A percentile compares a stretch with the other conserved stretches of the same genome.
phyloP scores from a whole-genome alignment of 495 filamentous ascomycete genomes.

The Clavariopsis aquatica region DNA sequence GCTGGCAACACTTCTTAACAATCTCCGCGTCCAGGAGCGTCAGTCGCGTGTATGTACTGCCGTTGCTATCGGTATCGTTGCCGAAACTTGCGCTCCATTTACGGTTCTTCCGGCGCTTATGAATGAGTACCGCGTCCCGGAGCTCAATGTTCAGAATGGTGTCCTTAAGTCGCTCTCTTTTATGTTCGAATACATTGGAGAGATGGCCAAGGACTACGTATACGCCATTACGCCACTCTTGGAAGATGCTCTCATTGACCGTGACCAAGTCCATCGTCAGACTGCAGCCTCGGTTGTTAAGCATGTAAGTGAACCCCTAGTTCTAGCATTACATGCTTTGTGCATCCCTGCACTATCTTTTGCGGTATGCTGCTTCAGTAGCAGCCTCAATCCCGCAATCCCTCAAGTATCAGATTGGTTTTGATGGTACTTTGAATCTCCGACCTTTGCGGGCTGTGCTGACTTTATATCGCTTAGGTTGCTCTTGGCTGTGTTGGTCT shows the following conservation, averaged over 20 bases:
- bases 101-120: conserved; percentile 98
- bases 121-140: conserved; percentile 99
- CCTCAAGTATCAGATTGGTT: background rate
- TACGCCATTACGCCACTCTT: conserved; percentile 97
- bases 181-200: conserved; percentile 98
- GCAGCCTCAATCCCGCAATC: background rate
- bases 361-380: too few species aligned
- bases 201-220: conserved; percentile 99
- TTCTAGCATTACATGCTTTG: background rate
- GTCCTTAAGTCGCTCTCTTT: conserved; percentile 96
- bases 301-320: conserved; percentile 54
- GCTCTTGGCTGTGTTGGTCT: conserved; percentile 93
- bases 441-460: background rate
- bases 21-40: conserved; percentile 94
- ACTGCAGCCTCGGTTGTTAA: conserved; percentile 96
- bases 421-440: background rate
- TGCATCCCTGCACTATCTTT: background rate
- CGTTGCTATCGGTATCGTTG: conserved; percentile 99
- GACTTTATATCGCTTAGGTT: conserved; percentile 43
- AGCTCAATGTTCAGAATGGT: conserved; percentile 97
- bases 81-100: conserved; percentile 98
- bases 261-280: conserved; percentile 97
- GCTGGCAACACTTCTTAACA: conserved; percentile 91
- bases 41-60: conserved; percentile 98
- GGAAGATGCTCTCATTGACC: conserved; percentile 95